A percentile compares a stretch with the other conserved stretches of the same genome.
phyloP scores from a whole-genome alignment of 164 flowering plant genomes.

The Vitis cinerea region DNA sequence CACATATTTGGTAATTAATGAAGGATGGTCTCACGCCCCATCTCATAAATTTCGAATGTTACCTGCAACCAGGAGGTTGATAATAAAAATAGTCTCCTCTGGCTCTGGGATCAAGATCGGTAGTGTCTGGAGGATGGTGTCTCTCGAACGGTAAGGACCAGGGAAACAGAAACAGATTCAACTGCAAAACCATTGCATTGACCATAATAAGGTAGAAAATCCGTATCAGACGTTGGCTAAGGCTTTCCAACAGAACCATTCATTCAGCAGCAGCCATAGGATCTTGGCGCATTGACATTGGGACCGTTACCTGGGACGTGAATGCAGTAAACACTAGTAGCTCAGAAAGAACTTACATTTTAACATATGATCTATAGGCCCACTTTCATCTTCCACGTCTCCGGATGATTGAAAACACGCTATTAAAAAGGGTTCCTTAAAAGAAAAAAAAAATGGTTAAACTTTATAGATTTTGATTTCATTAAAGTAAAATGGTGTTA shows the following conservation, averaged over 20 bases:
- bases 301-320: conserved; percentile 13
- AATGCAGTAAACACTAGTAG: too few relatives aligned
- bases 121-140: conserved; percentile 40
- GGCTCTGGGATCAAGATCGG: background rate
- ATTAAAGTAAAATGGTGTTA: too few relatives aligned
- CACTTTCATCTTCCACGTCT: too few relatives aligned
- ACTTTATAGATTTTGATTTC: too few relatives aligned
- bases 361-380: too few relatives aligned
- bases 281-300: conserved; percentile 95
- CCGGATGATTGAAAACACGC: too few relatives aligned
- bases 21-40: conserved; percentile 80
- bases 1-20: conserved; percentile 60
- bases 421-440: too few relatives aligned
- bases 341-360: too few relatives aligned
- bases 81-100: background rate
- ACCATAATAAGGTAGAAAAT: conserved; percentile 51
- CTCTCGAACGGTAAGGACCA: conserved; percentile 98
- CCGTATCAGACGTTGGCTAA: conserved; percentile 65
- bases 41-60: conserved; percentile 77
- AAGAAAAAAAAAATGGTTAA: too few relatives aligned
- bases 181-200: conserved; percentile 39
- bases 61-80: conserved; percentile 50
- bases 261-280: conserved; percentile 97
- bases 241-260: conserved; percentile 62
- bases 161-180: conserved; percentile 68